A percentile compares a stretch with the other conserved stretches of the same genome.
Conservation (phyloP, 2,329 filamentous ascomycete genomes). For the Hypoxylon sp. region DNA sequence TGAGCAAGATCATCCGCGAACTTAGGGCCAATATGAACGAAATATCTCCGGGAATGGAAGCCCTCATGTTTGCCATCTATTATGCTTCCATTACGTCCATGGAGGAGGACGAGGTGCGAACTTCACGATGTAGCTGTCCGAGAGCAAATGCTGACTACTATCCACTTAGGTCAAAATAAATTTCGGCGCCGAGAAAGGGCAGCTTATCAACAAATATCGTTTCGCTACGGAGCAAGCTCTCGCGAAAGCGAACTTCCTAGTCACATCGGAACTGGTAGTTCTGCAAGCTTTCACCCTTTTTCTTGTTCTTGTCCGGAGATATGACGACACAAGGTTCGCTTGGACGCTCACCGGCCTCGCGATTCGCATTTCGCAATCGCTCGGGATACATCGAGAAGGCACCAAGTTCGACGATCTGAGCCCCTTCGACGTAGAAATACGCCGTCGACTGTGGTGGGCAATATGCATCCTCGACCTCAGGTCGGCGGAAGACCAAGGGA, state of each 20-base stretch:
- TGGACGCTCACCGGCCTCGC: conserved; percentile 76
- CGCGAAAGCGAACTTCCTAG: conserved; percentile 73
- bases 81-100: conserved; percentile 72
- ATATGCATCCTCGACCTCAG: conserved; percentile 72
- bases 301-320: conserved; percentile 66
- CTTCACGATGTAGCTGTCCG: neutral
- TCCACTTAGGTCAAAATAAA: conserved; percentile 64
- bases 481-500: conserved; percentile 72
- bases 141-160: conserved; percentile 31
- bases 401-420: conserved; percentile 66
- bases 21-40: conserved; percentile 71
- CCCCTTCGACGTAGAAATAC: conserved; percentile 74
- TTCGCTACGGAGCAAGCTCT: conserved; percentile 72
- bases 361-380: conserved; percentile 68
- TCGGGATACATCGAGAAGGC: conserved; percentile 73
- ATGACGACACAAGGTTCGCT: conserved; percentile 68
- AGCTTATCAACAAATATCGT: conserved; percentile 64
- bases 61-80: conserved; percentile 75
- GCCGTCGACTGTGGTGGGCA: conserved; percentile 74
- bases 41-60: conserved; percentile 70
- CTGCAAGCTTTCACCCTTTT: conserved; percentile 75
- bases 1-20: conserved; percentile 73
- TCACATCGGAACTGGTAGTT: conserved; percentile 70
- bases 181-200: conserved; percentile 64
- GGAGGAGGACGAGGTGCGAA: conserved; percentile 70